phyloP scores from a whole-genome alignment of 2,329 filamentous ascomycete species.

The Tolypocladium inflatum region DNA sequence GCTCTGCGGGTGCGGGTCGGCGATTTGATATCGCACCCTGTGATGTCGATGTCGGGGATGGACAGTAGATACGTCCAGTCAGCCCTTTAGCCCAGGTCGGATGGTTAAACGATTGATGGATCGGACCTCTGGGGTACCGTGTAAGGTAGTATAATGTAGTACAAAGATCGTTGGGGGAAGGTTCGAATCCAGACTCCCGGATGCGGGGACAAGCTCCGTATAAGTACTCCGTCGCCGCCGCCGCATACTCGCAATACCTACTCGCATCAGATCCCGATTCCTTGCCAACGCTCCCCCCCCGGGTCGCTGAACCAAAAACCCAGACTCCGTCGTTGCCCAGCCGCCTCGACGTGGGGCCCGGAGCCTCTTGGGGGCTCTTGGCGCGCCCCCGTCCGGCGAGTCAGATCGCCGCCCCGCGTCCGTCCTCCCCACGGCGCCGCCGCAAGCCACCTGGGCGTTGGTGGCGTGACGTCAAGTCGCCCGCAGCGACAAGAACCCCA shows the following conservation, averaged over 20 bases:
- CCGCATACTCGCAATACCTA: background rate
- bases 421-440: background rate
- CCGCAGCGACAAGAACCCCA: background rate
- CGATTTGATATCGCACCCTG: background rate
- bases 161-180: background rate
- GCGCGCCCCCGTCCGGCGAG: background rate
- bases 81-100: too few relatives aligned
- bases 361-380: background rate
- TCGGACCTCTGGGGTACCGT: background rate
- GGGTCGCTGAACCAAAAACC: background rate
- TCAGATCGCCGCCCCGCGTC: background rate
- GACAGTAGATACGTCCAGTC: background rate
- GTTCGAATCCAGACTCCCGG: background rate
- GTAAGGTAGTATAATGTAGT: too few relatives aligned
- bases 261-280: background rate
- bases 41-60: background rate
- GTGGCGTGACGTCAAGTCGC: background rate
- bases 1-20: background rate
- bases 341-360: background rate
- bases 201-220: background rate
- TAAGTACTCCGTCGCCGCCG: background rate
- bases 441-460: background rate
- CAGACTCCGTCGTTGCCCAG: background rate
- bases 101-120: background rate
- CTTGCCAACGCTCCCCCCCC: background rate